phyloP scores from a whole-genome alignment of 2,329 filamentous ascomycete species.

The Epichloe gansuensis region DNA sequence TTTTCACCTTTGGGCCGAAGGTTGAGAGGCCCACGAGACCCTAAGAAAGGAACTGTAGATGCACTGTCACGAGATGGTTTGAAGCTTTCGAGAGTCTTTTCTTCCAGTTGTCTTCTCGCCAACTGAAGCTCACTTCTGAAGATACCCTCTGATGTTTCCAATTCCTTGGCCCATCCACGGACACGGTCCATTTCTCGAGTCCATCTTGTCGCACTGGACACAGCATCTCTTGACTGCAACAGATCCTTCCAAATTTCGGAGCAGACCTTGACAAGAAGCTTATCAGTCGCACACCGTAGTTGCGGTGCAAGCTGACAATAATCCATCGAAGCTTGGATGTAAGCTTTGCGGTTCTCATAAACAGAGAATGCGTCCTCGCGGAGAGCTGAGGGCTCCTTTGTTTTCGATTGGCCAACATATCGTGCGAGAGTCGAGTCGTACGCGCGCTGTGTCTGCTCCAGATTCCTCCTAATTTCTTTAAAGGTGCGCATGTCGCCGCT shows the following conservation, averaged over 20 bases:
- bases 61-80: conserved; percentile 79
- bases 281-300: conserved; percentile 71
- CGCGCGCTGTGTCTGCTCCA: conserved; percentile 70
- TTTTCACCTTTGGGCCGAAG: conserved; percentile 42
- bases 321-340: conserved; percentile 85
- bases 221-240: conserved; percentile 54
- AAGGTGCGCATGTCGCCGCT: conserved; percentile 69
- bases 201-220: conserved; percentile 52
- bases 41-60: conserved; percentile 79
- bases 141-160: conserved; percentile 75
- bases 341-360: conserved; percentile 81
- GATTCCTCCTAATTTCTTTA: conserved; percentile 64
- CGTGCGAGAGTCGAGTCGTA: conserved; percentile 73
- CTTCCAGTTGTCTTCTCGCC: conserved; percentile 71
- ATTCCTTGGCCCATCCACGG: conserved; percentile 83
- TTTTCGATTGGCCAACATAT: conserved; percentile 76
- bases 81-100: conserved; percentile 53
- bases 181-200: conserved; percentile 79
- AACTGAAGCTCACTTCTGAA: conserved; percentile 72
- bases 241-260: conserved; percentile 83
- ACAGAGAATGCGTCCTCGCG: conserved; percentile 93
- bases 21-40: conserved; percentile 53
- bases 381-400: conserved; percentile 82
- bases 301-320: conserved; percentile 83
- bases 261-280: conserved; percentile 71